Percentiles rank a stretch among this genome's conserved stretches.
phyloP scores from a whole-genome alignment of 225 moss, liverwort and hornwort species.

The Pseudisothecium myosuroides region DNA sequence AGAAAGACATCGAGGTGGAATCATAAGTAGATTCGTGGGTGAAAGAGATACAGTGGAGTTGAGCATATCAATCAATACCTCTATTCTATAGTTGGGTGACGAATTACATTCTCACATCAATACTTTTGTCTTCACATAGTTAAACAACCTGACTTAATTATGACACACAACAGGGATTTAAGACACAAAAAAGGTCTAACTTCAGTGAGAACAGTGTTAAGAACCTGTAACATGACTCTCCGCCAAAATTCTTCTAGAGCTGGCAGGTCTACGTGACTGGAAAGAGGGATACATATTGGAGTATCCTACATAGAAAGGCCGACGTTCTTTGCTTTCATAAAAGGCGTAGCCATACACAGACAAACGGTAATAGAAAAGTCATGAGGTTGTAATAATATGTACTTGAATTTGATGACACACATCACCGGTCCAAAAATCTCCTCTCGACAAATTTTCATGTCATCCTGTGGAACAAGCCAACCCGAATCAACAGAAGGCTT shows the following conservation, averaged over 20 bases:
- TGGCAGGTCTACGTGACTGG: not conserved
- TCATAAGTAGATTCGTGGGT: not conserved
- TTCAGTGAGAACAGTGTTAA: not conserved
- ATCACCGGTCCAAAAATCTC: slow-evolving; percentile 60
- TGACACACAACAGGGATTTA: not conserved
- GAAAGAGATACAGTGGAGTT: not conserved
- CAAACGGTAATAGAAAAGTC: not conserved
- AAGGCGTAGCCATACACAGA: not conserved
- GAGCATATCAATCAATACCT: not conserved
- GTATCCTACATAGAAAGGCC: not conserved
- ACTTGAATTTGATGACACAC: slow-evolving; percentile 56
- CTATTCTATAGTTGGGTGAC: not conserved
- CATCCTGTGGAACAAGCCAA: slow-evolving; percentile 22
- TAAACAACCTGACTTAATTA: not conserved
- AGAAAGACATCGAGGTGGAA: not conserved
- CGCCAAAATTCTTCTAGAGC: not conserved
- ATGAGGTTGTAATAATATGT: not conserved
- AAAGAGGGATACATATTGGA: not conserved
- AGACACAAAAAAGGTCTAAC: not conserved
- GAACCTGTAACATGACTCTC: not conserved
- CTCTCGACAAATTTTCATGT: slow-evolving; percentile 45
- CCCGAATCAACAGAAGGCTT: not conserved
- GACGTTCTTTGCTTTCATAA: not conserved
- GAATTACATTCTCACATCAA: not conserved
- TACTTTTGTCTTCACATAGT: too few relatives aligned